Base-by-base conservation (phyloP, 1,139 yeast genomes). In the Protomyces pachydermus region DNA sequence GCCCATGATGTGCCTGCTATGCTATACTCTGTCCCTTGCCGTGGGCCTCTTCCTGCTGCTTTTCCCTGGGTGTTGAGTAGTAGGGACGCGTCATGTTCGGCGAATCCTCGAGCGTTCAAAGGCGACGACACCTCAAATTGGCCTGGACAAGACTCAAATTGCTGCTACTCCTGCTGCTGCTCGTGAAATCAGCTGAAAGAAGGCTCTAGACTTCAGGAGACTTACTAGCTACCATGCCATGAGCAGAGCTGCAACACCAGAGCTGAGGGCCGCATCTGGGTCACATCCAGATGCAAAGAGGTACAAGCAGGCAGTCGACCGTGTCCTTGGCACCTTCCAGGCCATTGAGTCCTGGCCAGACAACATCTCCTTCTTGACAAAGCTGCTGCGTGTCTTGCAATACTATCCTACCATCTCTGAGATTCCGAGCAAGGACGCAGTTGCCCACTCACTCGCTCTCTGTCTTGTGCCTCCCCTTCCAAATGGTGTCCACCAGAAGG, bases 271-370 rank as follows among this genome's bases (percentile, higher is more conserved):
- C 14, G 14, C 12, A 28, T 4, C 25, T 12, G 42, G n/a, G 12
- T 14, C 42, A 3, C 18, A 25, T 3, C 18, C 14, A 14, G 55
- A 28, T 20, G 16, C 50, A 6, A 51, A 23, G 74, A 84, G 88
- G 68, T 87, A 86, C 72, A 77, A 79, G 32, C 80, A 84, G 37
- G 83, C 80, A 68, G 82, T 91, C 5, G 96, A 88, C 66, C 84
- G 86, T 68, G 91, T 95, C 0, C 77, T 93, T 34, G 79, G 82
- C 6, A 79, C 85, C n/a, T 93, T 93, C 77, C 97, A 89, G 65
- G 75, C 85, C n/a, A 86, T 91, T 1, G 87, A 85, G 52, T 98
- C 91, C 77, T 93, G 98, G 98, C 98, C 98, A n/a, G 98, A 93
- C 73, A 91, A 91, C 74, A 93, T 93, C 66, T 87, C 97, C 23